These are phyloP conservation scores for Rhizophora mangle DNA, from an alignment of 345 rosid species.

Conservation along the genomic window DNA sequence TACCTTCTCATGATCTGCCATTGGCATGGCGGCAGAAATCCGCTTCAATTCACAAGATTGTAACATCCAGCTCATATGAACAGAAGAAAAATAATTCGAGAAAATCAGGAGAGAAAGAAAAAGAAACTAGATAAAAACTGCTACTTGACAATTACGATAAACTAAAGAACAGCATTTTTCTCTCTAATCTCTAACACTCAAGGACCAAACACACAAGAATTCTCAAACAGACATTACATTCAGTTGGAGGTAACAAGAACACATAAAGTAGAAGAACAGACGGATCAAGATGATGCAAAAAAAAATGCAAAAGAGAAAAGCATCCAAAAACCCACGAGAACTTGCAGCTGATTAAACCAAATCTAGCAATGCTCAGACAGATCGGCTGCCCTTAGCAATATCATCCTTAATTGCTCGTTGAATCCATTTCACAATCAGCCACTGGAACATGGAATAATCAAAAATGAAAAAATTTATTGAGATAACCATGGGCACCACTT, in stretches of 20 bases:
- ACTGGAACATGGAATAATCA: conserved; percentile 37
- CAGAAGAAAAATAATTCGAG: background rate
- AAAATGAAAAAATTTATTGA: background rate
- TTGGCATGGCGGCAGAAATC: background rate
- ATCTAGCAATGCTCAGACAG: conserved; percentile 33
- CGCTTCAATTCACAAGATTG: background rate
- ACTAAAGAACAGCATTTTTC: background rate
- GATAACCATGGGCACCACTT: background rate
- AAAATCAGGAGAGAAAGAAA: background rate
- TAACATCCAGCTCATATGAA: background rate
- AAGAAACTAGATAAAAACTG: background rate
- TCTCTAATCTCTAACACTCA: background rate
- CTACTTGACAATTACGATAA: background rate
- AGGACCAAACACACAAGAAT: background rate
- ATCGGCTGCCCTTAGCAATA: conserved; percentile 40
- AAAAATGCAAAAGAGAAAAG: background rate
- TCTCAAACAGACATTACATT: background rate
- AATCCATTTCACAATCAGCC: conserved; percentile 56
- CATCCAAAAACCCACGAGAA: background rate
- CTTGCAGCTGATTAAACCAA: conserved; percentile 2
- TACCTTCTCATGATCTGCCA: background rate
- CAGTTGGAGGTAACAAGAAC: background rate
- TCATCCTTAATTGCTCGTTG: conserved; percentile 56
- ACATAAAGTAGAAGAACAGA: background rate
- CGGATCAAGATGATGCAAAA: background rate